Evolutionary conservation across 257 asterid genomes (phyloP).

Genomic region (Solanum paucissectum): DNA sequence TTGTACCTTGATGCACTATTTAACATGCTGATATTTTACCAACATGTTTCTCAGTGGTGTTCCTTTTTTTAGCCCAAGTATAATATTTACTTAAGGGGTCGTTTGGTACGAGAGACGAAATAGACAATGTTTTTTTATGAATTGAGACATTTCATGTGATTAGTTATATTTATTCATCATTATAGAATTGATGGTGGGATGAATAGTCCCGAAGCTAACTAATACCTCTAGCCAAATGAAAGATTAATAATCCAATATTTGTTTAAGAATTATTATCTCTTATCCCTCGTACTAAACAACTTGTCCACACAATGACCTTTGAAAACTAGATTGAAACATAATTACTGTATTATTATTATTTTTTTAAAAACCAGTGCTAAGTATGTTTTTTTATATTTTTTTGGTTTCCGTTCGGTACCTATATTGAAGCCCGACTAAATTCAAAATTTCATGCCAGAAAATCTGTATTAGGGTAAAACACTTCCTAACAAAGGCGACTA

Average conservation of each 20-base stretch:
- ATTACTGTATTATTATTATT: too few species aligned
- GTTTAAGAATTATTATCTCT: background rate
- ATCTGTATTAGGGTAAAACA: rapidly evolving
- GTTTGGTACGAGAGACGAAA: background rate
- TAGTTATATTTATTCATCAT: background rate
- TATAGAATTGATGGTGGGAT: background rate
- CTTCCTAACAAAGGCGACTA: background rate
- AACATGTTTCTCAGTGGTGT: background rate
- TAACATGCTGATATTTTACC: background rate
- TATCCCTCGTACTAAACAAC: background rate
- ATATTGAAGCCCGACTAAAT: too few species aligned
- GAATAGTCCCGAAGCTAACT: background rate
- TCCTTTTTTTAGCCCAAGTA: background rate
- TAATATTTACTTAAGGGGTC: background rate
- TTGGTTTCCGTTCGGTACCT: rapidly evolving
- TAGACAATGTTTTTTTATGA: rapidly evolving
- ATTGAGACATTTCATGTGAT: rapidly evolving
- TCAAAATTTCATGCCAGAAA: too few species aligned
- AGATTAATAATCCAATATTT: background rate
- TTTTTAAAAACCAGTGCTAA: background rate
- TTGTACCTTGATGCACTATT: background rate
- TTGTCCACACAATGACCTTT: background rate
- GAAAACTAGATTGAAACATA: background rate
- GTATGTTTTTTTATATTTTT: too few species aligned
- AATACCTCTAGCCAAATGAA: background rate